These are phyloP conservation scores for Aspergillus sp. DNA, from an alignment of 2,329 filamentous ascomycete species.

Conservation along the genomic window DNA sequence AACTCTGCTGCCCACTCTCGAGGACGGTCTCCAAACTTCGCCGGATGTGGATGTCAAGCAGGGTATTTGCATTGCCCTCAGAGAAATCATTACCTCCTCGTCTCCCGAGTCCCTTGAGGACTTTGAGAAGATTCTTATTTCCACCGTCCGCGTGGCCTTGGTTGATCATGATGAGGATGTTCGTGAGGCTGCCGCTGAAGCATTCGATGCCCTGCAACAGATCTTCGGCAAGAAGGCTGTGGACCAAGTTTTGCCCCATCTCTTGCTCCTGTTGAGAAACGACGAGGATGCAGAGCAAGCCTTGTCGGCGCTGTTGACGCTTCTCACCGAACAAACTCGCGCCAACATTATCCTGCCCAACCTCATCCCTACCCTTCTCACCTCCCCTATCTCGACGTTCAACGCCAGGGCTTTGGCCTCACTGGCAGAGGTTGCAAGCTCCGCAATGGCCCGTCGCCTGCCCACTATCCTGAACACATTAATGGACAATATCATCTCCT, in stretches of 20 bases:
- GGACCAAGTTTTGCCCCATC: conserved; percentile 90
- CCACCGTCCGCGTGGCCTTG: conserved; percentile 88
- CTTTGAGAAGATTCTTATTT: conserved; percentile 92
- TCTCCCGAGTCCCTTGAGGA: conserved; percentile 88
- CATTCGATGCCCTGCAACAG: conserved; percentile 92
- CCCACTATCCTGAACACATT: conserved; percentile 90
- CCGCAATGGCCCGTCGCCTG: conserved; percentile 86
- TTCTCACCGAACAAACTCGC: conserved; percentile 89
- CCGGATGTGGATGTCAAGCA: conserved; percentile 93
- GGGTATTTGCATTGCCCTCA: conserved; percentile 94
- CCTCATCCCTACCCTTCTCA: conserved; percentile 89
- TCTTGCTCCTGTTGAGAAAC: conserved; percentile 85
- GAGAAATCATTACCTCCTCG: conserved; percentile 89
- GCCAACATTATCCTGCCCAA: conserved; percentile 97
- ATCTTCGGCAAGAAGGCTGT: conserved; percentile 93
- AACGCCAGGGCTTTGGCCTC: conserved; percentile 94
- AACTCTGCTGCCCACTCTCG: conserved; percentile 84
- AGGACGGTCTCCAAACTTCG: conserved; percentile 85
- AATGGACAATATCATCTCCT: conserved; percentile 83
- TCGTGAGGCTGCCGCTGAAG: conserved; percentile 92
- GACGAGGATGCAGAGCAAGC: conserved; percentile 90
- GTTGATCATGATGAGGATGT: conserved; percentile 90
- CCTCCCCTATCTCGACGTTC: conserved; percentile 88
- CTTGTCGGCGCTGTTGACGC: conserved; percentile 85
- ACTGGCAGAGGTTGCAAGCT: conserved; percentile 85